Conservation (phyloP, 306 rosid species). For the Cucumis hystrix region DNA sequence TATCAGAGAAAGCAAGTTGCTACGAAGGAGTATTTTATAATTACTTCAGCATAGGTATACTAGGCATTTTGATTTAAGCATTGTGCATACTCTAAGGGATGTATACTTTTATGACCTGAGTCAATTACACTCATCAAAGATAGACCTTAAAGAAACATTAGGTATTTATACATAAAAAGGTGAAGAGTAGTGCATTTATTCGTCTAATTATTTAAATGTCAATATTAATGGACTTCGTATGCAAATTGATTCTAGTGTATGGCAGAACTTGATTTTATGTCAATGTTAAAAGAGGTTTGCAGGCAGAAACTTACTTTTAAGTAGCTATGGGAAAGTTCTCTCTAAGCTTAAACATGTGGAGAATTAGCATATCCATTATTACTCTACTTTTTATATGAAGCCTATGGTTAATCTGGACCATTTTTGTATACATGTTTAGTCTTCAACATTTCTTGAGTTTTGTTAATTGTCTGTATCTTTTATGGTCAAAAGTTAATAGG, state of each 20-base stretch:
- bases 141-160: not conserved
- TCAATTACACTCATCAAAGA: not conserved
- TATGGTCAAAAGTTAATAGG: not conserved
- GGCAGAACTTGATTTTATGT: not conserved
- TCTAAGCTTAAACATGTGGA: not conserved
- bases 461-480: not conserved
- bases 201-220: not conserved
- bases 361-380: not conserved
- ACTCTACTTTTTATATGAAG: not conserved
- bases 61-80: not conserved
- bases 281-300: not conserved
- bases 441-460: not conserved
- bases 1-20: slow-evolving; percentile 52
- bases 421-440: not conserved
- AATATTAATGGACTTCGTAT: not conserved
- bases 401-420: not conserved
- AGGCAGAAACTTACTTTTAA: not conserved
- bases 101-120: not conserved
- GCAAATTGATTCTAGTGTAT: not conserved
- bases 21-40: slow-evolving; percentile 89
- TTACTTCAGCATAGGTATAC: slow-evolving; percentile 89
- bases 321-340: not conserved
- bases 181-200: not conserved
- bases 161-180: not conserved
- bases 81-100: not conserved